These are phyloP conservation scores for Amphirosellinia nigrospora DNA, from an alignment of 495 filamentous ascomycete genomes.

Conservation along the genomic window DNA sequence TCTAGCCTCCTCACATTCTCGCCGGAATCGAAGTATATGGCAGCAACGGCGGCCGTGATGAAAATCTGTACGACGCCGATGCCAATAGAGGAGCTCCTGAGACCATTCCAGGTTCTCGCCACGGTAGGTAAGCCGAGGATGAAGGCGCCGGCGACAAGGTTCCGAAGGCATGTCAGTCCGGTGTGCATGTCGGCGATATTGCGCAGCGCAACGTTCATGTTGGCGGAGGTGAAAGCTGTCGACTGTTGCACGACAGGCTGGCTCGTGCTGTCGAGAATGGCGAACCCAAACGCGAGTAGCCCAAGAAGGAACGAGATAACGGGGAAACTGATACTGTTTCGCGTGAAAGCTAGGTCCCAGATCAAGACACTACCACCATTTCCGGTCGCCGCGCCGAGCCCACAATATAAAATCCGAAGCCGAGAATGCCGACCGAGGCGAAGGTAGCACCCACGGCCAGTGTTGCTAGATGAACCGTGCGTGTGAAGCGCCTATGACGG, in stretches of 20 bases:
- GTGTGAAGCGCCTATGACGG: constrained; percentile 34
- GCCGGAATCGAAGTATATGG: constrained; percentile 47
- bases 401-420: constrained; percentile 49
- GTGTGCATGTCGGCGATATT: constrained; percentile 52
- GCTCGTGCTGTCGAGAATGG: constrained; percentile 42
- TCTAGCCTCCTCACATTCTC: constrained; percentile 46
- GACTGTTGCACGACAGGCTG: constrained; percentile 46
- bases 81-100: constrained; percentile 42
- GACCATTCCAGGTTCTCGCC: constrained; percentile 41
- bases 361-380: constrained; percentile 22
- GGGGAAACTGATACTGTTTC: constrained; percentile 43
- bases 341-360: constrained; percentile 36
- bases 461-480: constrained; percentile 36
- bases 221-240: constrained; percentile 50
- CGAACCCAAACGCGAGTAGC: constrained; percentile 45
- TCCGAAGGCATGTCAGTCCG: constrained; percentile 41
- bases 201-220: constrained; percentile 44
- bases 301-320: constrained; percentile 48
- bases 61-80: constrained; percentile 44
- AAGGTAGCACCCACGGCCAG: constrained; percentile 44
- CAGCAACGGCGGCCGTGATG: constrained; percentile 35
- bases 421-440: constrained; percentile 46
- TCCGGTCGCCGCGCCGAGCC: constrained; percentile 41
- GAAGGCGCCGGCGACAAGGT: constrained; percentile 44
- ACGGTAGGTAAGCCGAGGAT: constrained; percentile 48